These are phyloP conservation scores for Actinomortierella wolfii DNA, from an alignment of 371 early-diverging fungal species.

Conservation along the genomic window DNA sequence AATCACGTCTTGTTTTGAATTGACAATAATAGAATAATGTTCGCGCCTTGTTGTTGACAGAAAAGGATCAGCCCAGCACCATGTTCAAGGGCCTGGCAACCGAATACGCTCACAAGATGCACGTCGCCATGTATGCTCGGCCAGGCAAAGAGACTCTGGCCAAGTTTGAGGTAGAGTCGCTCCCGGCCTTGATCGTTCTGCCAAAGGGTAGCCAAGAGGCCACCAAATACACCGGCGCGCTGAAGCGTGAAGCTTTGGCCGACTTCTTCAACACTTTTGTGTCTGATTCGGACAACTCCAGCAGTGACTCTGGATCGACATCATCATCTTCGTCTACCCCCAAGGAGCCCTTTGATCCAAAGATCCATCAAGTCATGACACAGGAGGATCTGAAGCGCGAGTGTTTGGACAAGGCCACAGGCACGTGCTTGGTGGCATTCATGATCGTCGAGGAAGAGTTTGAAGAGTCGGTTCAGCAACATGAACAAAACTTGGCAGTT, in stretches of 20 bases:
- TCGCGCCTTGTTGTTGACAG: slow-evolving; percentile 80
- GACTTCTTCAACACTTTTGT: slow-evolving; percentile 52
- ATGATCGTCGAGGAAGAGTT: slow-evolving; percentile 66
- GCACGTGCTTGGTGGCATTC: slow-evolving; percentile 68
- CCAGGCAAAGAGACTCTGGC: slow-evolving; percentile 56
- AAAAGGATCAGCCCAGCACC: slow-evolving; percentile 72
- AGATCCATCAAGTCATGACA: slow-evolving; percentile 48
- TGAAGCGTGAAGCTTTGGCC: slow-evolving; percentile 54
- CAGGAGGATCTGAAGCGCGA: slow-evolving; percentile 56
- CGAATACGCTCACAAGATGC: slow-evolving; percentile 69
- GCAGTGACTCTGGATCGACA: slow-evolving; percentile 29
- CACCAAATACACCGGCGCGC: slow-evolving; percentile 49
- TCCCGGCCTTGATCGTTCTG: slow-evolving; percentile 72
- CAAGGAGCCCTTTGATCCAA: slow-evolving; percentile 54
- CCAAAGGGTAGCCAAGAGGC: slow-evolving; percentile 46
- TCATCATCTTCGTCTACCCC: slow-evolving; percentile 10
- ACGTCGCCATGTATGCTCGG: slow-evolving; percentile 74
- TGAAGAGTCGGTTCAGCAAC: slow-evolving; percentile 57
- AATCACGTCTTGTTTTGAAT: background rate
- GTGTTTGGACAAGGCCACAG: slow-evolving; percentile 50
- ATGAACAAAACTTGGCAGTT: slow-evolving; percentile 54
- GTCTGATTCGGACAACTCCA: slow-evolving; percentile 3
- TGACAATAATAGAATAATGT: slow-evolving; percentile 45
- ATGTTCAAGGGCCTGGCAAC: slow-evolving; percentile 87
- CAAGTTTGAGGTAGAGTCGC: slow-evolving; percentile 58